Evolutionary conservation across 1,284 basidiomycete genomes (phyloP).

Genomic region (Amylostereum areolatum): DNA sequence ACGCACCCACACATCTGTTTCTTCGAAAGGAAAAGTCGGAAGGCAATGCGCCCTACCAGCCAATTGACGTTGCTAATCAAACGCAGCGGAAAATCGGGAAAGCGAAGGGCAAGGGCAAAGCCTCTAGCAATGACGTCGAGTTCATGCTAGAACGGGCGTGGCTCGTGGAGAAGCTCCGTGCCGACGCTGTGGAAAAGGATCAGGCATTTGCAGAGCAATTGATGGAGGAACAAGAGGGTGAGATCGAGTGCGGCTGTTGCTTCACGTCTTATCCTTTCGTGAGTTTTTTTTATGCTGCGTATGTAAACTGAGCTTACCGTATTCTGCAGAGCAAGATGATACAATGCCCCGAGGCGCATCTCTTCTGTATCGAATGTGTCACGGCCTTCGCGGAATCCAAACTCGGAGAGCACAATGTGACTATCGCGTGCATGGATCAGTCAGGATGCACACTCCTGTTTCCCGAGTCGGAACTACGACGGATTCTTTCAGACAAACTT

Average conservation of each 20-base stretch:
- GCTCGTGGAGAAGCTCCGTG: conserved; percentile 29
- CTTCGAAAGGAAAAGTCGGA: conserved; percentile 32
- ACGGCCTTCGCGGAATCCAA: conserved; percentile 26
- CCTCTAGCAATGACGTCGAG: conserved; percentile 21
- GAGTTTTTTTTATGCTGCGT: conserved; percentile 24
- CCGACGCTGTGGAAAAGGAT: conserved; percentile 24
- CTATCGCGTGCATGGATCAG: conserved; percentile 77
- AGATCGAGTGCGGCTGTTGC: conserved; percentile 80
- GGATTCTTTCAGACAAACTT: conserved; percentile 58
- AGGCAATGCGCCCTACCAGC: conserved; percentile 31
- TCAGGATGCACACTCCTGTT: conserved; percentile 69
- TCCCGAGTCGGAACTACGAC: conserved; percentile 56
- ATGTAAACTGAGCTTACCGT: conserved; percentile 1
- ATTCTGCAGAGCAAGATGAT: conserved; percentile 64
- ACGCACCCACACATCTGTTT: conserved; percentile 52
- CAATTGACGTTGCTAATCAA: conserved; percentile 27
- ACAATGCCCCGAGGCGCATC: conserved; percentile 72
- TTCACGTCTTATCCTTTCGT: conserved; percentile 70
- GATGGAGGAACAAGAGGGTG: conserved; percentile 33
- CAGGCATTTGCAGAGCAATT: conserved; percentile 17
- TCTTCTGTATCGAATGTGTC: conserved; percentile 48
- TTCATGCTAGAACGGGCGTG: conserved; percentile 38
- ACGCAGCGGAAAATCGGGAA: conserved; percentile 15
- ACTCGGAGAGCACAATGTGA: conserved; percentile 32
- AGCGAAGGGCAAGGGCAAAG: conserved; percentile 32